Conservation (phyloP, 306 rosid genomes). For the Ammopiptanthus mongolicus region DNA sequence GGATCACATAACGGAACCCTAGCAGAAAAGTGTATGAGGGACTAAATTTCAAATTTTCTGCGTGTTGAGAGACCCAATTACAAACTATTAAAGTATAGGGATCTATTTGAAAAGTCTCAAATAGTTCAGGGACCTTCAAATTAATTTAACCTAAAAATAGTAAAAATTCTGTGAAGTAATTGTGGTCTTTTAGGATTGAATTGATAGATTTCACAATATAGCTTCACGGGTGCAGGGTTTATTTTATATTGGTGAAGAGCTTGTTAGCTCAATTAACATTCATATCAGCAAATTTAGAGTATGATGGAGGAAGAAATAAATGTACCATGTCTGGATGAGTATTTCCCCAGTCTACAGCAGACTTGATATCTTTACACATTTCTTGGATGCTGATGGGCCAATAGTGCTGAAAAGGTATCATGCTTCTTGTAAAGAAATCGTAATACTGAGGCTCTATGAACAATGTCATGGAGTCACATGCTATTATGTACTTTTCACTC, state of each 20-base stretch:
- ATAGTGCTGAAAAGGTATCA: constrained; percentile 21
- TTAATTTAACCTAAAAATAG: no score
- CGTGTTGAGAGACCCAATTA: no score
- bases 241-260: not conserved
- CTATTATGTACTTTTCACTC: constrained; percentile 39
- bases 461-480: constrained; percentile 41
- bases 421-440: constrained; percentile 34
- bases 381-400: constrained; percentile 23
- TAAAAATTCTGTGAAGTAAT: not conserved
- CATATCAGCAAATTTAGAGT: not conserved
- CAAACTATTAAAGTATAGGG: no score
- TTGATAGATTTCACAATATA: not conserved
- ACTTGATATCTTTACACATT: constrained; percentile 21
- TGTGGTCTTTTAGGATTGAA: not conserved
- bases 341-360: constrained; percentile 40
- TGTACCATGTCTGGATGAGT: constrained; percentile 24
- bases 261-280: not conserved
- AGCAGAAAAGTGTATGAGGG: no score
- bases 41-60: no score
- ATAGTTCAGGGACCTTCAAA: no score
- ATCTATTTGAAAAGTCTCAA: no score
- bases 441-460: constrained; percentile 2
- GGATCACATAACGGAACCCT: no score
- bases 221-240: not conserved
- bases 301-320: not conserved